Evolutionary conservation across 176 grass and related monocot genomes (phyloP), one percentile per base, ranked within the genome.

Genomic region (Oryza glumipatula): DNA sequence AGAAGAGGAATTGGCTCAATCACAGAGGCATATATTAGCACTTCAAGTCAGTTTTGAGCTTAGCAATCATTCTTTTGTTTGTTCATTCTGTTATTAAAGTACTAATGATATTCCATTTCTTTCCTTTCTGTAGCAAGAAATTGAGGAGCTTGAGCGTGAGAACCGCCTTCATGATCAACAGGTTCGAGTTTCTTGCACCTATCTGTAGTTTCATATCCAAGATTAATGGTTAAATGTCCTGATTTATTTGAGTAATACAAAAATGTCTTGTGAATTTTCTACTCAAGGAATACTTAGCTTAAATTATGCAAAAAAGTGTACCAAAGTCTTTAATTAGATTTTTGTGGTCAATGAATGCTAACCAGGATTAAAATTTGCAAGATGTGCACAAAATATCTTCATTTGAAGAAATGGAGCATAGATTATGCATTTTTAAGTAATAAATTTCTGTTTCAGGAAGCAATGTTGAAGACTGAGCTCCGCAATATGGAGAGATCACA

Each of bases 1-100:
- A 87, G 96, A 99, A 83, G 93, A 99, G 86, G 96, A 99, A 92
- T 91, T 96, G 81, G 86, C 91, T 85, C 96, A 96, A 72, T 94
- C 91, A 46, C 96, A 99, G 56, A 86, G 94, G 68, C 93, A 96
- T 89, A 99, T 99, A 66, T 89, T 96, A 90, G 96, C 88, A 23
- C 96, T 99, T 94, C 96, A 94, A 90, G 96, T 99, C 70, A 82
- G 84, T 80, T 90, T 86, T 36, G 46, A 77, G 68, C 74, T 92
- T 60, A 76, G 47, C 35, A 68, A 15, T 11, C 68, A 81, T 68
- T 68, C 41, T 19, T 76, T 21, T 84, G 17, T 82, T 74, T 67
- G 7, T 23, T 7, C 28, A 24, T 82, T 74, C 51, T 49, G 4
- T 11, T 87, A 11, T 70, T 5, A 48, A 76, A 9, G 43, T 44